Base-by-base conservation (phyloP, 192 early-diverging fungal species). In the Gaertneriomyces semiglobifer region DNA sequence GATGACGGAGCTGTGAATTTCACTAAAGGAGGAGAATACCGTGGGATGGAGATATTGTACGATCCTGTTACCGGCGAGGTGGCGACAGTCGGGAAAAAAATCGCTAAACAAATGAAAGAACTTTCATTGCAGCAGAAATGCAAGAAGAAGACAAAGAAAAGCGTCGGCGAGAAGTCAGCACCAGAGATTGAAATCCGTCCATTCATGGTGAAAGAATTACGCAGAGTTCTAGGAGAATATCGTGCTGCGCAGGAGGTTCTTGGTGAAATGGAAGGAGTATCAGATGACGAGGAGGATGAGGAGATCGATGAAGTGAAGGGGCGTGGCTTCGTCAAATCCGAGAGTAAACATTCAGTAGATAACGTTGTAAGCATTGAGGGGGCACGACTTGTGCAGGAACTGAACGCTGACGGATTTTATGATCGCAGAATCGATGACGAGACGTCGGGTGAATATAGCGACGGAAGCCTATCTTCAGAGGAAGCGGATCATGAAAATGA, bases 381-480 rank as follows among this genome's bases (percentile, higher is more conserved):
- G 2, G 40, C 25, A 44, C 39, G 54, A 46, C 40, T 63, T 8
- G 14, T 63, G 16, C 45, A 43, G 19, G 68, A 70, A 25, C 46
- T 56, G 59, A 51, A 60, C 44, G 41, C 43, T 18, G 20, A n/a
- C 7, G 14, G n/a, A 12, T 62, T 63, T 60, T 57, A 70, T 47
- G 53, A 44, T 33, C 53, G 46, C 0, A 11, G 18, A 51, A 42
- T 19, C 5, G 20, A 42, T 25, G 50, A 44, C 47, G 44, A 58
- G 42, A 39, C 6, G 6, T 70, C 53, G 39, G 63, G 68, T 42
- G 69, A 74, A 43, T 14, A 56, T 33, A 60, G n/a, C 12, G 67
- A 71, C 25, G 63, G 90, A 92, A 75, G 78, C 77, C 47, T 33
- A 1, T 33, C 25, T 33, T 33, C 25, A 33, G 25, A 33, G 25